Percentiles rank a stretch among this genome's conserved stretches.
These are phyloP conservation scores for Pseudozyma flocculosa DNA, from an alignment of 1,284 basidiomycete species.

Conservation along the genomic window DNA sequence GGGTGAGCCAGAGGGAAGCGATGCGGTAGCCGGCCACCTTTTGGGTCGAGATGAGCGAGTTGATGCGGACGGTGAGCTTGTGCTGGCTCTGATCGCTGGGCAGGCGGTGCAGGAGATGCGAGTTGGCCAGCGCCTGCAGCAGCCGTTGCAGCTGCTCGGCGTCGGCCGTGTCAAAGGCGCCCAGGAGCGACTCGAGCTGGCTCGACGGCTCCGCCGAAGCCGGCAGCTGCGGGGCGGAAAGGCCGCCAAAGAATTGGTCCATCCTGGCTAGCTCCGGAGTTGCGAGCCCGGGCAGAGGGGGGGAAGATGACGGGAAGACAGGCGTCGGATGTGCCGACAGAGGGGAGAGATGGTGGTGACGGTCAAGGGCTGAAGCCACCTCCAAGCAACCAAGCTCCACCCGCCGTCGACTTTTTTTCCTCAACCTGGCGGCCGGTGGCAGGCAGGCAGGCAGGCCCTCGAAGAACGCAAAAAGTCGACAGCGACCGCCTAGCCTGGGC, in stretches of 20 bases:
- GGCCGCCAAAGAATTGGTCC: background rate
- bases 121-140: conserved; percentile 19
- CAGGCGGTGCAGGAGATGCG: conserved; percentile 10
- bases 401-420: too few species aligned
- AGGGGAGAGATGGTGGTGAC: too few species aligned
- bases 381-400: too few species aligned
- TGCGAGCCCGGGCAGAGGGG: too few species aligned
- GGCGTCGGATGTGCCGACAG: too few species aligned
- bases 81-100: conserved; percentile 23
- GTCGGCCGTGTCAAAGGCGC: conserved; percentile 9
- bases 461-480: too few species aligned
- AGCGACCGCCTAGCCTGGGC: too few species aligned
- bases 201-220: conserved; percentile 1
- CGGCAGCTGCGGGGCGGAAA: background rate
- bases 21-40: conserved; percentile 27
- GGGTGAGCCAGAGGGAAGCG: conserved; percentile 29
- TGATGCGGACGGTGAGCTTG: conserved; percentile 33
- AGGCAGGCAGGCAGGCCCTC: too few species aligned
- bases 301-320: too few species aligned
- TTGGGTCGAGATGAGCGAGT: conserved; percentile 27
- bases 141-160: conserved; percentile 9
- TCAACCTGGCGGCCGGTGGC: too few species aligned
- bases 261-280: background rate
- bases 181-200: conserved; percentile 26
- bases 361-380: too few species aligned